A percentile compares a stretch with the other conserved stretches of the same genome.
phyloP scores from a whole-genome alignment of 257 asterid species.

The Ocimum tenuiflorum region DNA sequence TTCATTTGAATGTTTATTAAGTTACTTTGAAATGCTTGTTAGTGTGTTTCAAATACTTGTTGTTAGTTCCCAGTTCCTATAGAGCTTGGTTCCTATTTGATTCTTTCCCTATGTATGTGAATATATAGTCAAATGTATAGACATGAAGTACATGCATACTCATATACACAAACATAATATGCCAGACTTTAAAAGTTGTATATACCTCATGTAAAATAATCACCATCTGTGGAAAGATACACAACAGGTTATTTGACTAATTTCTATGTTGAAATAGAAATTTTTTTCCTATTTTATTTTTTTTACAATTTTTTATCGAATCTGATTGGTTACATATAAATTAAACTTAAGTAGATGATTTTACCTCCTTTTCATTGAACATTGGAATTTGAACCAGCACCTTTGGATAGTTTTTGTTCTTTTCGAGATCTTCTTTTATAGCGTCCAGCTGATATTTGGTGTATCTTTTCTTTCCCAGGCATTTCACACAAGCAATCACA shows the following conservation, averaged over 20 bases:
- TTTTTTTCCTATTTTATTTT: not conserved
- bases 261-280: not conserved
- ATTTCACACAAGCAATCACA: constrained; percentile 57
- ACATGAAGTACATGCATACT: not conserved
- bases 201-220: not conserved
- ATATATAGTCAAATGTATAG: not conserved
- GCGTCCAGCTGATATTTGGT: constrained; percentile 71
- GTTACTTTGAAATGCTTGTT: no score
- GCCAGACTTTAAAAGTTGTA: not conserved
- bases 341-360: not conserved
- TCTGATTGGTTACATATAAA: constrained; percentile 2
- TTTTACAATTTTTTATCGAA: not conserved
- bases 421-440: constrained; percentile 58
- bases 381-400: constrained; percentile 87
- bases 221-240: not conserved
- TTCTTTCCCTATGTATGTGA: no score
- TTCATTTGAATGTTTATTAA: no score
- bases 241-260: not conserved
- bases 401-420: constrained; percentile 43
- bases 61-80: no score
- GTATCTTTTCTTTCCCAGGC: constrained; percentile 60
- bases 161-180: not conserved
- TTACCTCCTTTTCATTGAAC: constrained; percentile 86
- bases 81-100: no score
- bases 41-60: no score